phyloP scores from a whole-genome alignment of 495 filamentous ascomycete species.

The Chaetomidium leptoderma region DNA sequence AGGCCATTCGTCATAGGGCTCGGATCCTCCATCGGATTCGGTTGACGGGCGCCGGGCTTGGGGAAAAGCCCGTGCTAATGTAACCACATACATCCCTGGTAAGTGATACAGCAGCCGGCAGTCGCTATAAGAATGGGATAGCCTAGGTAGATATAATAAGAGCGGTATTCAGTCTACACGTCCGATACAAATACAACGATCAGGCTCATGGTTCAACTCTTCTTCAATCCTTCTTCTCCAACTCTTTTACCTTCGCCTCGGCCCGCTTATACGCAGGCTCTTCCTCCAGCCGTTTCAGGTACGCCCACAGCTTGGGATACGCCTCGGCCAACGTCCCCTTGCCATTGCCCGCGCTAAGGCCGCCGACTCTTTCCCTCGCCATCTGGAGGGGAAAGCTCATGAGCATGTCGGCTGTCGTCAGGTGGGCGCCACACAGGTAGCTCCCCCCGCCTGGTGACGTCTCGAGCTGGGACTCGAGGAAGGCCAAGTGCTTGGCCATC shows the following conservation, averaged over 20 bases:
- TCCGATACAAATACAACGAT: too few species aligned
- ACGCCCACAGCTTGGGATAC: constrained; percentile 53
- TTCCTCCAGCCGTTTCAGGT: constrained; percentile 57
- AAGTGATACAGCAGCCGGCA: too few species aligned
- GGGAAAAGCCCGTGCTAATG: too few species aligned
- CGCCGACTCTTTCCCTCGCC: constrained; percentile 55
- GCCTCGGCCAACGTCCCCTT: constrained; percentile 18
- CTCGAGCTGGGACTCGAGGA: constrained; percentile 67
- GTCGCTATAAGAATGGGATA: too few species aligned
- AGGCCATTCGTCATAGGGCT: too few species aligned
- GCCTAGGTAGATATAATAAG: too few species aligned
- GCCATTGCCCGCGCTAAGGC: constrained; percentile 25
- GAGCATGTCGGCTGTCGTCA: constrained; percentile 79
- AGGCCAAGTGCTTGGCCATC: constrained; percentile 59
- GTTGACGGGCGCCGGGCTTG: too few species aligned
- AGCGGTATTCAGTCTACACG: too few species aligned
- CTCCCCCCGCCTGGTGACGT: constrained; percentile 53
- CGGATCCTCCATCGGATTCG: too few species aligned
- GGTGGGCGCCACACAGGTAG: constrained; percentile 65
- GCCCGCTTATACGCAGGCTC: constrained; percentile 56
- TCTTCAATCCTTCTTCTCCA: constrained; percentile 38
- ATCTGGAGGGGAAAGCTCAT: constrained; percentile 69
- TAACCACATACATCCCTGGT: too few species aligned
- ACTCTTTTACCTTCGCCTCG: constrained; percentile 55
- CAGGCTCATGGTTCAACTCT: background rate